Evolutionary conservation across 345 rosid species (phyloP), one percentile per base, ranked within the genome.

Genomic region (Sisymbrium altissimum): DNA sequence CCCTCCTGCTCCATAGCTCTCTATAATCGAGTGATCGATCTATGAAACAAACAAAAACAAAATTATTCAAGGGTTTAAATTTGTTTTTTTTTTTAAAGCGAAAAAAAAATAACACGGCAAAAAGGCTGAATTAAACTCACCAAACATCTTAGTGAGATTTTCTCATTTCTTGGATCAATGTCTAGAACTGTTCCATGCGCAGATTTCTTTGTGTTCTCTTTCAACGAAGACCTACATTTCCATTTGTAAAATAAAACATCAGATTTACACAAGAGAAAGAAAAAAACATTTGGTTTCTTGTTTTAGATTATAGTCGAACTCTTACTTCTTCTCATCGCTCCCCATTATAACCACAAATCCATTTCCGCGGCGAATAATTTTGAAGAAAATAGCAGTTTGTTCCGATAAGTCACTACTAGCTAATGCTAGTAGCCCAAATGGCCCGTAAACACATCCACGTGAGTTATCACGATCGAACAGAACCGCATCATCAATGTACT

Each of bases 1-100:
- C 36, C 90, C 89, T 70, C 82, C 49, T 11, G 75, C 87, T 45
- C 79, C 87, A n/a, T 86, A 83, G 68, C 86, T 86, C 76, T 86
- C 90, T 41, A 82, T 64, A 3, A 84, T 57, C 0, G 90, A 79
- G 38, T 75, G 83, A 58, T 82, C 87, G 11, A 86, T 82, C 90
- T 82, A 81, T 27, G 40, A 1, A 6, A 32, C 1, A 32, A 32
- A 32, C 35, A 32, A 32, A 1, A 21, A 64, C 32, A 6, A 7
- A n/a, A 39, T 18, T 41, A 39, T 18, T 41, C 7, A 32, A 32
- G 35, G 35, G 35, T 32, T 32, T 5, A n/a, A n/a, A n/a, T n/a
- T n/a, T n/a, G n/a, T n/a, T n/a, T n/a, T n/a, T n/a, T n/a, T n/a
- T n/a, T n/a, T n/a, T n/a, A n/a, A n/a, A n/a, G n/a, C n/a, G n/a